Conservation (phyloP, 2,329 filamentous ascomycete genomes). For the Pseudocercospora eumusae region DNA sequence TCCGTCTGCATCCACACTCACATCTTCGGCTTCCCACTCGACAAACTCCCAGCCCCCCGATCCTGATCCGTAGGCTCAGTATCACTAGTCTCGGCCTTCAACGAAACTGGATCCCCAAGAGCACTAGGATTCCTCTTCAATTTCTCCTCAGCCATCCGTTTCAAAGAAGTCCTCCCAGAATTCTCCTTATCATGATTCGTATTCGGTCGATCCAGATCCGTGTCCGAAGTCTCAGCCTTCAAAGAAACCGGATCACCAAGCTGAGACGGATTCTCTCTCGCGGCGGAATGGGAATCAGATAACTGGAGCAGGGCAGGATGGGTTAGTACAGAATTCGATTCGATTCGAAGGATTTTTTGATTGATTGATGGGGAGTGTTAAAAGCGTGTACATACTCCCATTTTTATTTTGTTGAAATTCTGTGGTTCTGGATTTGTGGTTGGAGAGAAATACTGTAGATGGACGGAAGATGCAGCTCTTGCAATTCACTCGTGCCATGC, state of each 20-base stretch:
- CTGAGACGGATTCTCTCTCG: slow-evolving; percentile 35
- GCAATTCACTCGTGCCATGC: too few relatives aligned
- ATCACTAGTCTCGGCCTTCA: slow-evolving; percentile 42
- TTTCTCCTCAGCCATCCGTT: slow-evolving; percentile 31
- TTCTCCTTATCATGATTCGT: too few relatives aligned
- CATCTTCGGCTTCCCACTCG: slow-evolving; percentile 39
- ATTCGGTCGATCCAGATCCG: neutral
- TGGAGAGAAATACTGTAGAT: too few relatives aligned
- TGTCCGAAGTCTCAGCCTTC: slow-evolving; percentile 40
- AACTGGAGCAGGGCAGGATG: too few relatives aligned
- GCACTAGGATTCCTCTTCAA: slow-evolving; percentile 39
- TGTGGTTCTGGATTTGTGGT: too few relatives aligned
- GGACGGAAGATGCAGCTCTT: too few relatives aligned
- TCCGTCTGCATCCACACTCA: too few relatives aligned
- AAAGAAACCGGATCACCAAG: slow-evolving; percentile 42
- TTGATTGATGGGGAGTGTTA: neutral
- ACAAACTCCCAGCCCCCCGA: slow-evolving; percentile 34
- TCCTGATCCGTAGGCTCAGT: slow-evolving; percentile 40
- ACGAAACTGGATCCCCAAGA: slow-evolving; percentile 41
- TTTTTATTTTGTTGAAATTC: neutral
- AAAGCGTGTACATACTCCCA: slow-evolving; percentile 7
- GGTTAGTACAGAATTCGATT: neutral
- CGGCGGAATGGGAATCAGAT: too few relatives aligned
- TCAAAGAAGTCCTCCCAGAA: slow-evolving; percentile 27
- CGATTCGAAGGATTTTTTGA: too few relatives aligned